Percentiles rank a stretch among this genome's conserved stretches.
These are phyloP conservation scores for Sporothrix curviconia DNA, from an alignment of 2,329 filamentous ascomycete genomes.

Conservation along the genomic window DNA sequence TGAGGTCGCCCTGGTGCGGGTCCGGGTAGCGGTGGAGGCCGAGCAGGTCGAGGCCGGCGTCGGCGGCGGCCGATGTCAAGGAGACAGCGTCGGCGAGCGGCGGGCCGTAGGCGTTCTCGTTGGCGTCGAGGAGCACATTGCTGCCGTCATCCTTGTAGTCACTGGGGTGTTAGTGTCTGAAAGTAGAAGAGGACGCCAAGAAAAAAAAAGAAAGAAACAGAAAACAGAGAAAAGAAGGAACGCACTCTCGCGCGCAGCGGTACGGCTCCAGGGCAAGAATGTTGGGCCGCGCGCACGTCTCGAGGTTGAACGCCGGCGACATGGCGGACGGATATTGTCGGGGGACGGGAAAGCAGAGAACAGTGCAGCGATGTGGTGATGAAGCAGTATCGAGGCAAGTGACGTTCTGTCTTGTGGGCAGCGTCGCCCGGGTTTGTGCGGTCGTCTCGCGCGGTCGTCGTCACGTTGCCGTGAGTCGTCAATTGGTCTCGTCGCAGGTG, in stretches of 20 bases:
- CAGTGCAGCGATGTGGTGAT: not conserved
- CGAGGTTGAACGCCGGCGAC: slow-evolving; percentile 59
- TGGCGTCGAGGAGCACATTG: slow-evolving; percentile 93
- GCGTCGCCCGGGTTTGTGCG: no score
- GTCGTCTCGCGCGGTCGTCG: not conserved
- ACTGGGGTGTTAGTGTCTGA: slow-evolving; percentile 40
- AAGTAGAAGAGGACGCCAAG: slow-evolving; percentile 22
- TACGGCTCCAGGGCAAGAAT: slow-evolving; percentile 72
- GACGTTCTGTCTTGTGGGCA: no score
- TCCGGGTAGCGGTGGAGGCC: slow-evolving; percentile 93
- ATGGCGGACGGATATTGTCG: slow-evolving; percentile 33
- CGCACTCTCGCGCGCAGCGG: slow-evolving; percentile 74
- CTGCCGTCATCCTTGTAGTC: slow-evolving; percentile 99
- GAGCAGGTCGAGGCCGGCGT: slow-evolving; percentile 66
- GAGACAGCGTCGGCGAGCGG: slow-evolving; percentile 51
- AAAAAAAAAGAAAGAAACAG: no score
- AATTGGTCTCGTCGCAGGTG: no score
- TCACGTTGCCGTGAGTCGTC: not conserved
- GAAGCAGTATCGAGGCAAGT: no score
- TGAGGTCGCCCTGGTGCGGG: slow-evolving; percentile 83
- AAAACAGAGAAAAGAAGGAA: slow-evolving; percentile 17
- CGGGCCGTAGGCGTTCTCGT: slow-evolving; percentile 94
- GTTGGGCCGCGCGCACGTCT: slow-evolving; percentile 69
- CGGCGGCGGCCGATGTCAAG: slow-evolving; percentile 84
- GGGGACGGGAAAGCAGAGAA: not conserved